Evolutionary conservation across 768 basidiomycete species (phyloP).

Genomic region (Rubroboletus satanas): DNA sequence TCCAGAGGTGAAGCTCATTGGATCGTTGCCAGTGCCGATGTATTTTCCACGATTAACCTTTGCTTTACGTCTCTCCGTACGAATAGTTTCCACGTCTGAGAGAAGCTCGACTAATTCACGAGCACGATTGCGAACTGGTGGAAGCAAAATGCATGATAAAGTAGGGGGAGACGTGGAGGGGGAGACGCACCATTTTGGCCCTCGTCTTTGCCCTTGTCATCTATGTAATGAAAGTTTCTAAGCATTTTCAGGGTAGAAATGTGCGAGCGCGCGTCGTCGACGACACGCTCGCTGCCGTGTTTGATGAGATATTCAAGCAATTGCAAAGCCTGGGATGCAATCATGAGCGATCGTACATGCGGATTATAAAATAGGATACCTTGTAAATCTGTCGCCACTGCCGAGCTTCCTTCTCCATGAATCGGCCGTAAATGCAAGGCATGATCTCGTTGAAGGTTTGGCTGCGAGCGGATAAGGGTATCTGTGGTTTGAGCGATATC

Average conservation of each 20-base stretch:
- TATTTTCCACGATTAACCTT: slow-evolving; percentile 91
- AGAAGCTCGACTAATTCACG: slow-evolving; percentile 91
- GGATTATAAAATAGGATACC: slow-evolving; percentile 35
- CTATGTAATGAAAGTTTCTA: slow-evolving; percentile 95
- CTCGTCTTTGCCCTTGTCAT: slow-evolving; percentile 98
- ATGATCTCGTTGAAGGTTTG: slow-evolving; percentile 99
- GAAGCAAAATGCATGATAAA: neutral
- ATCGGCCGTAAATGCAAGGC: slow-evolving; percentile 91
- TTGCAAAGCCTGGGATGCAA: slow-evolving; percentile 66
- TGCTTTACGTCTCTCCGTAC: slow-evolving; percentile 86
- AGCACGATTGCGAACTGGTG: slow-evolving; percentile 87
- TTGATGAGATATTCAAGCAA: slow-evolving; percentile 95
- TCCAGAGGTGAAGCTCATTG: slow-evolving; percentile 57
- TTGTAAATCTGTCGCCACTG: slow-evolving; percentile 99
- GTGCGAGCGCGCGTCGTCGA: slow-evolving; percentile 95
- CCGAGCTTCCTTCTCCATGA: slow-evolving; percentile 97
- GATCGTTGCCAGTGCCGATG: slow-evolving; percentile 79
- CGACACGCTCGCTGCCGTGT: slow-evolving; percentile 95
- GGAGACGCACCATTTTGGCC: slow-evolving; percentile 83
- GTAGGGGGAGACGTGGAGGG: neutral
- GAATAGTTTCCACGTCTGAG: slow-evolving; percentile 86
- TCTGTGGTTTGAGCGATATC: neutral
- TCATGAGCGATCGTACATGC: neutral
- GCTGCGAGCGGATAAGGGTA: slow-evolving; percentile 39
- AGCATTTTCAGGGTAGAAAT: slow-evolving; percentile 96